Base-by-base conservation (phyloP, 352 stramenopile species). In the Globisporangium lucens region DNA sequence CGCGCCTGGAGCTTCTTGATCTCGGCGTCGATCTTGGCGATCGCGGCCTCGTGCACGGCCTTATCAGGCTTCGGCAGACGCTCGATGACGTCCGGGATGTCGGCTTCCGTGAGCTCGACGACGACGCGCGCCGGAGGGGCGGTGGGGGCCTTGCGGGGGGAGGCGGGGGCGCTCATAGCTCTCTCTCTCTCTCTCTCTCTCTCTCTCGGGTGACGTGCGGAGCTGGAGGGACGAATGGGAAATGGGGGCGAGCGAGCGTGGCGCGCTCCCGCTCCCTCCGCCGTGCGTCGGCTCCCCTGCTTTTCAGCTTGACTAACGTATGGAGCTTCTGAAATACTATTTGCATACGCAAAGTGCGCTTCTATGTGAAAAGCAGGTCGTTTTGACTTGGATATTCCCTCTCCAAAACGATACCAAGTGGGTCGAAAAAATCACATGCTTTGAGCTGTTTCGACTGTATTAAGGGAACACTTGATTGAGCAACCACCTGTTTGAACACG, bases 1-100 rank as follows among this genome's bases (percentile, higher is more conserved):
- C 85, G 89, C 47, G 90, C 87, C 76, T 97, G 93, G n/a, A 98
- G 79, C 72, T 90, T 87, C 74, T 98, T 97, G 71, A 99, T 98
- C 53, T 89, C 83, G 12, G 75, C 72, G 68, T 97, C 91, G 57
- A 99, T 80, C 65, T 75, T 84, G 43, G 77, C 73, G 61, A 98
- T 78, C 61, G 91, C 81, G 13, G 82, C 80, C 35, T 98, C 93
- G 73, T 98, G 91, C 22, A 83, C 89, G 0, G 89, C 87, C 82
- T 98, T 95, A 75, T 95, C 87, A 0, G 87, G 87, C 82, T 95
- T 95, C 57, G 83, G 79, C 46, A 94, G 74, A 38, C 83, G 83
- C 74, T 91, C 83, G 68, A 94, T 91, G 47, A 92, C 85, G 63
- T 91, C 82, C 9, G 85, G 82, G 75, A 90, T 87, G 65, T 84